Base-by-base conservation (phyloP, 2,329 filamentous ascomycete genomes). In the Aspergillus sp. region DNA sequence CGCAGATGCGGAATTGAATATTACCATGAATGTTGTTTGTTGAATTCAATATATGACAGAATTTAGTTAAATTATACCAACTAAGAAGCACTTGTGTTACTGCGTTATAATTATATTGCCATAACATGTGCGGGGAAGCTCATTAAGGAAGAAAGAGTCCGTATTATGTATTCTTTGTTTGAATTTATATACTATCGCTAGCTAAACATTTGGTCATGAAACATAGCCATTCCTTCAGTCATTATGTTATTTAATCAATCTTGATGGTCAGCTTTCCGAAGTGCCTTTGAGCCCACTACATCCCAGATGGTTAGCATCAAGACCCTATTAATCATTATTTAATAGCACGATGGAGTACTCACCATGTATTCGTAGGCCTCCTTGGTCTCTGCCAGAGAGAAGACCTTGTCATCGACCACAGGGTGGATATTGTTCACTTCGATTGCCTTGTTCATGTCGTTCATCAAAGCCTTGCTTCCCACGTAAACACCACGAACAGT, bases 351-450 rank as follows among this genome's bases (percentile, higher is more conserved):
- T 19, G 19, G 19, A 19, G 19, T 5, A 52, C 61, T 59, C 44
- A 64, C 62, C 70, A 78, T 73, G 47, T 79, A 75, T 43, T 78
- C 62, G 56, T 77, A 81, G 0, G 77, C 78, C 42, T 74, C 75
- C 56, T 72, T 75, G 5, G 70, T 58, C 51, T 81, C 57, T 19
- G 73, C 70, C 5, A 83, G 61, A 31, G 63, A 66, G 55, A 81
- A 83, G 9, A 76, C 68, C 63, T 76, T 78, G 54, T 76, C 65
- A 53, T 83, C 79, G 12, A 82, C 70, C 13, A 82, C 67, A 1
- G 79, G 79, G 48, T 79, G 74, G 52, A 83, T 77, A 47, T 79
- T 62, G 46, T 79, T 79, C 11, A 69, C 73, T 61, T 82, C 79
- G 44, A 83, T 77, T 0, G 77, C 76, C 10, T 64, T 59, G 48